These are phyloP conservation scores for Acanthamoeba pearcei DNA, from an alignment of 208 protist genomes.

Conservation along the genomic window DNA sequence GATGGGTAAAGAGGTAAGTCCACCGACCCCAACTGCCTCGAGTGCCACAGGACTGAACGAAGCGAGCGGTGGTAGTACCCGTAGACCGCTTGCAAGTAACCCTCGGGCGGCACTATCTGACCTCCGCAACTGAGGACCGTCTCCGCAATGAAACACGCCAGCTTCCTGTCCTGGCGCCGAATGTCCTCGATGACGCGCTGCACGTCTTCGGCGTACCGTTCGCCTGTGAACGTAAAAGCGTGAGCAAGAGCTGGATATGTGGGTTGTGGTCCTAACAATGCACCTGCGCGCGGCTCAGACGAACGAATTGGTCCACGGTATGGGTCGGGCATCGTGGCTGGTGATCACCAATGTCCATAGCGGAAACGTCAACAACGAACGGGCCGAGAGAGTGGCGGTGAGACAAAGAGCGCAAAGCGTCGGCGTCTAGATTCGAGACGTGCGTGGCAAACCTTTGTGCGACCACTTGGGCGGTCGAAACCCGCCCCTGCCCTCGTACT, in stretches of 20 bases:
- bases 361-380: neutral
- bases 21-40: too few relatives aligned
- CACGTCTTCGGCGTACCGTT: slow-evolving; percentile 57
- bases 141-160: slow-evolving; percentile 61
- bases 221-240: neutral
- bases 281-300: neutral
- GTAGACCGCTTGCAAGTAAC: slow-evolving; percentile 75
- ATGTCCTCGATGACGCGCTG: neutral
- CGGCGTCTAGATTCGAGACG: neutral
- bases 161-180: neutral
- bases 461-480: slow-evolving; percentile 35
- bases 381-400: neutral
- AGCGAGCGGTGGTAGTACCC: neutral
- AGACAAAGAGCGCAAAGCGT: neutral
- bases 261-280: neutral
- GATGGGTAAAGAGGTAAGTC: neutral
- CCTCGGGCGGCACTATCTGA: slow-evolving; percentile 58
- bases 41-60: too few relatives aligned
- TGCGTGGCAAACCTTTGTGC: neutral
- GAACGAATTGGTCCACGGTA: slow-evolving; percentile 21
- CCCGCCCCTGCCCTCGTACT: slow-evolving; percentile 59
- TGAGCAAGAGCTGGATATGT: neutral
- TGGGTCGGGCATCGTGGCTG: slow-evolving; percentile 25
- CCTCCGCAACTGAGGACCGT: slow-evolving; percentile 59
- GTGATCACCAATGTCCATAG: neutral